Percentiles rank a stretch among this genome's conserved stretches.
These are phyloP conservation scores for Blastobotrys chiropterorum DNA, from an alignment of 805 yeast species.

Conservation along the genomic window DNA sequence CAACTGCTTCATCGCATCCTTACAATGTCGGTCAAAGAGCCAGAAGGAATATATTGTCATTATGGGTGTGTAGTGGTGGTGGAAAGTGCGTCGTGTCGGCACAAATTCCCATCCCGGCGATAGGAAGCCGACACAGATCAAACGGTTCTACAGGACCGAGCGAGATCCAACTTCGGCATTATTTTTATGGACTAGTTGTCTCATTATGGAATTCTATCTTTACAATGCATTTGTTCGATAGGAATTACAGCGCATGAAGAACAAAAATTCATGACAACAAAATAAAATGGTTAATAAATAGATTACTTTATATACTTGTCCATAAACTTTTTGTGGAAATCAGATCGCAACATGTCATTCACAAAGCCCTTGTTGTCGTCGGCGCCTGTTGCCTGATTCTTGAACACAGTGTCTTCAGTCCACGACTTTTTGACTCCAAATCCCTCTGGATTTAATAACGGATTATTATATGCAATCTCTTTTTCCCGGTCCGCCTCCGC, in stretches of 20 bases:
- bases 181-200: not conserved
- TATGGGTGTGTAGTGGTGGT: not conserved
- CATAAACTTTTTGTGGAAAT: constrained; percentile 33
- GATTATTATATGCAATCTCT: constrained; percentile 30
- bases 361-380: constrained; percentile 26
- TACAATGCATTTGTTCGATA: too few species aligned
- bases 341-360: constrained; percentile 34
- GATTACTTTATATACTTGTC: constrained; percentile 28
- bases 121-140: too few species aligned
- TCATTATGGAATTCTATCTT: too few species aligned
- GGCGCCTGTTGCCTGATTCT: constrained; percentile 28
- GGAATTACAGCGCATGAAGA: not conserved
- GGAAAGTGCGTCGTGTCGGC: not conserved
- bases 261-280: not conserved
- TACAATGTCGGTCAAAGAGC: constrained; percentile 88
- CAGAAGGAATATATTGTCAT: constrained; percentile 80
- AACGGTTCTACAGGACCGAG: too few species aligned
- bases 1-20: too few species aligned
- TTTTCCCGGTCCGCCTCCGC: constrained; percentile 18
- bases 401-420: constrained; percentile 33
- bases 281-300: not conserved
- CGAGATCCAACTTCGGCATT: not conserved
- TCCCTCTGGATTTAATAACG: constrained; percentile 22
- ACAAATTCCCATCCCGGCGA: not conserved
- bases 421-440: constrained; percentile 26